Evolutionary conservation across 2,329 filamentous ascomycete species (phyloP), one percentile per base, ranked within the genome.

Genomic region (Tolypocladium tropicale): DNA sequence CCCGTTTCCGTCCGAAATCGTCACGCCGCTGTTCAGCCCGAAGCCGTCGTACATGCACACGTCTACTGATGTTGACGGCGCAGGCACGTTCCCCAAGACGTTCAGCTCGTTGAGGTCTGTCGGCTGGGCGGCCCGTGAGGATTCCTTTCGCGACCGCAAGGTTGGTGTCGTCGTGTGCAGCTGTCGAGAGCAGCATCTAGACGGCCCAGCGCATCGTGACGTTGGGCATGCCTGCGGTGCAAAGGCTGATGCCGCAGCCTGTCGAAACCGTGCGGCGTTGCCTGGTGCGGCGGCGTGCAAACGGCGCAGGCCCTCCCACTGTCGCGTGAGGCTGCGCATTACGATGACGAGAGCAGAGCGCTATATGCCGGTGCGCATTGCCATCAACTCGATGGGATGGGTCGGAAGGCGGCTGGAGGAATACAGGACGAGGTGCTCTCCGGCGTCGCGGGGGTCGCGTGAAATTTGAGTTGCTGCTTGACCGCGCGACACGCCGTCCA

Each of bases 1-100:
- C 0, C 90, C 93, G 53, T 83, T 79, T 0, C 86, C 86, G 50
- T 82, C 83, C 2, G 76, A 74, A 33, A 95, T 83, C 54, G 82
- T 84, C 37, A 88, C 75, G 12, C 92, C 91, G 64, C 85, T 95
- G 72, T 94, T 88, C 50, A 99, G 77, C 61, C 88, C 83, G 70
- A 99, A 99, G 1, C 94, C 94, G 64, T 93, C 85, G 58, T 80
- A 75, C 57, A 88, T 83, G 73, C 90, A 95, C 6, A 88, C 84
- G 64, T 96, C 91, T 50, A 99, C 84, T 2, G 85, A 84, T 0
- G 90, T 96, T 0, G 90, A 85, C 0, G 93, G 94, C 4, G 82
- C 77, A 0, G 90, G 88, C 1, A 85, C 83, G 61, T 83, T 84
- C 43, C 83, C 85, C 5, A 97, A 79, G 7, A 99, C 86, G 68